A percentile compares a stretch with the other conserved stretches of the same genome.
These are phyloP conservation scores for Xerophyta viscosa DNA, from an alignment of 106 monocot species.

Conservation along the genomic window DNA sequence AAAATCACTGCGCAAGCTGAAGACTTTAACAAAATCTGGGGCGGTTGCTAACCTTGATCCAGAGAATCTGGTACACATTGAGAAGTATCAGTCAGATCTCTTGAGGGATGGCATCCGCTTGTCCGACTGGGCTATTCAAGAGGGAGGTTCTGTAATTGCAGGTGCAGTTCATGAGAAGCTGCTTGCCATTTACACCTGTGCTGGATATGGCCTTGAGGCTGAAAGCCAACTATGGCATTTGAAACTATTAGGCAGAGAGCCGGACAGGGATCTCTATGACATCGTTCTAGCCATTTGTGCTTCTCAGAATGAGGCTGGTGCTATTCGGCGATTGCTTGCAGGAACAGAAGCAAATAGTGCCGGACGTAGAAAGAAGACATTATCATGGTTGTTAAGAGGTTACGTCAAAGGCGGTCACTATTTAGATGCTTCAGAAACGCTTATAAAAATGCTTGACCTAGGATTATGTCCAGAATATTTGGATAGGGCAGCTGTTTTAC, in stretches of 20 bases:
- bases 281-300: no score
- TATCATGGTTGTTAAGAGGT: slow-evolving; percentile 83
- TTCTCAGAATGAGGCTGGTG: slow-evolving; percentile 45
- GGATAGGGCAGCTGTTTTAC: slow-evolving; percentile 71
- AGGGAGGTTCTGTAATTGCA: slow-evolving; percentile 31
- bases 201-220: slow-evolving; percentile 68
- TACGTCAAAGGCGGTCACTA: slow-evolving; percentile 90
- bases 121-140: slow-evolving; percentile 73
- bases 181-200: slow-evolving; percentile 82
- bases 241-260: slow-evolving; percentile 70
- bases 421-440: slow-evolving; percentile 65
- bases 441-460: slow-evolving; percentile 58
- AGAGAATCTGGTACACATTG: slow-evolving; percentile 24
- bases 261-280: no score
- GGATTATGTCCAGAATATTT: slow-evolving; percentile 72
- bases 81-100: slow-evolving; percentile 57
- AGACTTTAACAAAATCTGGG: slow-evolving; percentile 36
- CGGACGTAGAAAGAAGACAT: slow-evolving; percentile 46
- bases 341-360: slow-evolving; percentile 31
- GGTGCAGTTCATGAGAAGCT: slow-evolving; percentile 74
- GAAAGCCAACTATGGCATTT: slow-evolving; percentile 80
- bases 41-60: slow-evolving; percentile 35
- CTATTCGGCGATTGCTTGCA: slow-evolving; percentile 66
- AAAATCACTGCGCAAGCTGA: slow-evolving; percentile 62
- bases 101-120: slow-evolving; percentile 38